Evolutionary conservation across 768 basidiomycete genomes (phyloP).

Genomic region (Suillus cothurnatus): DNA sequence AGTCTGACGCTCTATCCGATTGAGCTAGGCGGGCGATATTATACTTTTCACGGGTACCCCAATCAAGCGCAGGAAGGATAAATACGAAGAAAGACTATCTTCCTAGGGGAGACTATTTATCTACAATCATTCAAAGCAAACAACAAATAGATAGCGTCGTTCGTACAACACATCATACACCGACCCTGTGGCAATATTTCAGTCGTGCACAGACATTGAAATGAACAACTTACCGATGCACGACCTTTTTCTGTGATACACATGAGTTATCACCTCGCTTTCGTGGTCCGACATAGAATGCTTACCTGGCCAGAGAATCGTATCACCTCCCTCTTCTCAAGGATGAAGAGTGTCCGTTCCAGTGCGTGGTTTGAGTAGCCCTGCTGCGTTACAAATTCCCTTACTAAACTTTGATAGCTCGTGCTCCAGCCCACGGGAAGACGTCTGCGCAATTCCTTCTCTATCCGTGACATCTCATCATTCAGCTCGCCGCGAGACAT

Average conservation of each 20-base stretch:
- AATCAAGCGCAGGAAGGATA: background rate
- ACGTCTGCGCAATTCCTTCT: conserved; percentile 79
- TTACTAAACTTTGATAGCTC: conserved; percentile 89
- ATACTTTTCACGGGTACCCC: rapidly evolving
- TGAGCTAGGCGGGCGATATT: conserved; percentile 60
- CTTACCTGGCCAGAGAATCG: conserved; percentile 76
- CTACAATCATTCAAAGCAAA: conserved; percentile 5
- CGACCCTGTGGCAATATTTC: conserved; percentile 26
- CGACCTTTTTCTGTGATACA: conserved; percentile 52
- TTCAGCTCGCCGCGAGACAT: conserved; percentile 89
- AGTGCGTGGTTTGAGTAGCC: conserved; percentile 89
- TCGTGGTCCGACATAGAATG: background rate
- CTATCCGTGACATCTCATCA: conserved; percentile 90
- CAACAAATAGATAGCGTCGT: background rate
- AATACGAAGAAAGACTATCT: too few species aligned
- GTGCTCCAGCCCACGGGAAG: conserved; percentile 96
- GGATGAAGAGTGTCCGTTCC: conserved; percentile 84
- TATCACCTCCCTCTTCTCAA: conserved; percentile 96
- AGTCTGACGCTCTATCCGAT: conserved; percentile 71
- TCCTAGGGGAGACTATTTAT: background rate
- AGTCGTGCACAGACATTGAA: background rate
- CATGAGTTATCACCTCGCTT: conserved; percentile 8
- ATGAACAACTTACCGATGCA: conserved; percentile 42
- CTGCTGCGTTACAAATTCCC: conserved; percentile 93
- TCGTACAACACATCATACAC: conserved; percentile 21